Evolutionary conservation across 305 asterid species (phyloP), one percentile per base, ranked within the genome.

Genomic region (Fraxinus latifolia): DNA sequence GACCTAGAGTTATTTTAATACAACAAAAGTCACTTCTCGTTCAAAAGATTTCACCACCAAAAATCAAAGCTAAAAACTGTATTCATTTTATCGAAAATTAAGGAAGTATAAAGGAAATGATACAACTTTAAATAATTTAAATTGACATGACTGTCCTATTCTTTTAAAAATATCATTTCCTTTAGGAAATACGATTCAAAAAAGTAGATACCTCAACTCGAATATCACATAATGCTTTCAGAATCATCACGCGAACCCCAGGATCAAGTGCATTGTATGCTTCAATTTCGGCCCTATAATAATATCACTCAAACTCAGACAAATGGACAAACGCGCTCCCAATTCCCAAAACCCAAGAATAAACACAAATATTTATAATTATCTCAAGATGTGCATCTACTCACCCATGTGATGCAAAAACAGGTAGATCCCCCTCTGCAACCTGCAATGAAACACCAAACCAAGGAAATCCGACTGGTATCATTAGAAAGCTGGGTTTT

Each of bases 171-270:
- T 12, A 55, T 55, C 67, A n/a, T n/a, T n/a, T n/a, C n/a, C n/a
- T n/a, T n/a, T n/a, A n/a, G n/a, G n/a, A n/a, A n/a, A n/a, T n/a
- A n/a, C n/a, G n/a, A n/a, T 33, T 62, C 5, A 70, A 1, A 78
- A 71, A n/a, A 27, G 15, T 19, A 25, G 34, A 78, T 89, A 96
- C 98, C 99, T 94, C 98, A 77, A 96, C 98, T 74, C 99, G 98
- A 89, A 96, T 96, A 89, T 96, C 99, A 74, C 99, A 96, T 81
- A 95, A 80, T 31, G 99, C 99, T 92, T 96, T 96, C 87, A 96
- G 84, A 85, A 96, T 96, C 86, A 92, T 90, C 90, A 95, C 98
- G 23, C 98, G 93, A 78, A 96, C 95, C 21, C 90, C 98, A 77
- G 98, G 98, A 86, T 95, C 96, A 77, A 96, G 93, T 67, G 91